A percentile compares a stretch with the other conserved stretches of the same genome.
Evolutionary conservation across 345 rosid genomes (phyloP).

Genomic region (Arabis hirsuta): DNA sequence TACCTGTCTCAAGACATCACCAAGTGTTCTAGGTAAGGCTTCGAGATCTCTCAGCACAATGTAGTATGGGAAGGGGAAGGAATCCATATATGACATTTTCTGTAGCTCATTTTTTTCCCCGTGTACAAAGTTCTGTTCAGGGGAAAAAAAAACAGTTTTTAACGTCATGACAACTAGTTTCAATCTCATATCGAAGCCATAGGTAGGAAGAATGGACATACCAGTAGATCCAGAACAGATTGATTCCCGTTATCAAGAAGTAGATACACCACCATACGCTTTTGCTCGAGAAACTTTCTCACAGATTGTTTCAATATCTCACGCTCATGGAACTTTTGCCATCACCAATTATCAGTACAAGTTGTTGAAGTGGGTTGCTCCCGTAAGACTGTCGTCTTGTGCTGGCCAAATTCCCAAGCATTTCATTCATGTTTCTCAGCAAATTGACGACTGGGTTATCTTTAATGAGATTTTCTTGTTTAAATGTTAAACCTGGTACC

Average conservation of each 20-base stretch:
- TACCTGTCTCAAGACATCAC: constrained; percentile 93
- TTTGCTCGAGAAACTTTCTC: constrained; percentile 68
- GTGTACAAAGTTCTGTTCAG: constrained; percentile 59
- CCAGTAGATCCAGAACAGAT: constrained; percentile 74
- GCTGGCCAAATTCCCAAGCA: constrained; percentile 70
- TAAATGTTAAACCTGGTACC: constrained; percentile 80
- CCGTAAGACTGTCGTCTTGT: constrained; percentile 83
- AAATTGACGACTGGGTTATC: constrained; percentile 87
- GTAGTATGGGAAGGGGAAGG: constrained; percentile 92
- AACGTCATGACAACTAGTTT: constrained; percentile 8
- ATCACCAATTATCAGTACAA: constrained; percentile 87
- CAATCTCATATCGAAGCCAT: neutral
- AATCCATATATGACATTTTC: constrained; percentile 68
- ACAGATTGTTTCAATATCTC: constrained; percentile 72
- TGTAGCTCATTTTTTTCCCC: constrained; percentile 43
- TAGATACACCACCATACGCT: constrained; percentile 92
- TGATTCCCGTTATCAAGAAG: constrained; percentile 73
- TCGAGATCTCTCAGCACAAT: constrained; percentile 78
- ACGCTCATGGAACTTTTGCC: constrained; percentile 87
- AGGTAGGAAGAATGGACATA: constrained; percentile 31
- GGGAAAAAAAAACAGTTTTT: neutral
- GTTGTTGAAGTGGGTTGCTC: constrained; percentile 95
- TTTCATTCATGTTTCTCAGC: constrained; percentile 62
- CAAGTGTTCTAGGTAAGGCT: constrained; percentile 85
- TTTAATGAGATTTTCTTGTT: constrained; percentile 80